These are phyloP conservation scores for Cryptosporidium bovis DNA, from an alignment of 169 alveolate species.

Conservation along the genomic window DNA sequence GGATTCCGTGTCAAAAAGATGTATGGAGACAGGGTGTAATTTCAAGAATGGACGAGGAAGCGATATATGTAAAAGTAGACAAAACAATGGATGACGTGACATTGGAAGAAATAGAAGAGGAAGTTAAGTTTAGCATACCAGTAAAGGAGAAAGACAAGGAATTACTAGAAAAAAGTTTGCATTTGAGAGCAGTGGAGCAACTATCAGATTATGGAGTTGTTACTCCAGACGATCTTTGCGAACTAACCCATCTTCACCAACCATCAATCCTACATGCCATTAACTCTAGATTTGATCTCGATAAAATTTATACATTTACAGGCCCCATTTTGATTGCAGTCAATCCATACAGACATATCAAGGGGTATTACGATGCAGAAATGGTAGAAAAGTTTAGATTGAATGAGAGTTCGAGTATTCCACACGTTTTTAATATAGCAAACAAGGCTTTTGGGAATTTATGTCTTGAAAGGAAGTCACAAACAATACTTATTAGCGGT, in stretches of 20 bases:
- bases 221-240: conserved; percentile 88
- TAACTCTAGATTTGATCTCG: conserved; percentile 89
- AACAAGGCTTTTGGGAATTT: conserved; percentile 92
- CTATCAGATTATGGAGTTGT: conserved; percentile 75
- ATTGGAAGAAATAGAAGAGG: conserved; percentile 56
- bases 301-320: conserved; percentile 94
- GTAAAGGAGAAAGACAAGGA: conserved; percentile 4
- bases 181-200: conserved; percentile 48
- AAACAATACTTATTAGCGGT: conserved; percentile 97
- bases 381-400: conserved; percentile 74
- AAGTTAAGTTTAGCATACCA: conserved; percentile 24
- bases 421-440: conserved; percentile 95
- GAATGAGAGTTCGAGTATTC: conserved; percentile 76
- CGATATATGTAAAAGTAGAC: conserved; percentile 21
- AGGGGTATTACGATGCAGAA: conserved; percentile 74
- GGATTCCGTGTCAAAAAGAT: conserved; percentile 72
- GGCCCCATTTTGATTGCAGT: conserved; percentile 97
- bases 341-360: conserved; percentile 92
- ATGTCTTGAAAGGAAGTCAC: conserved; percentile 87
- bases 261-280: conserved; percentile 93
- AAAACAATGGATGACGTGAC: conserved; percentile 47
- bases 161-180: background rate
- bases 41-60: conserved; percentile 30
- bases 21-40: conserved; percentile 73
- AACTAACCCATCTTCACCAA: conserved; percentile 89